Conservation (phyloP, 2,329 filamentous ascomycete genomes). For the Fusarium oligoseptatum region DNA sequence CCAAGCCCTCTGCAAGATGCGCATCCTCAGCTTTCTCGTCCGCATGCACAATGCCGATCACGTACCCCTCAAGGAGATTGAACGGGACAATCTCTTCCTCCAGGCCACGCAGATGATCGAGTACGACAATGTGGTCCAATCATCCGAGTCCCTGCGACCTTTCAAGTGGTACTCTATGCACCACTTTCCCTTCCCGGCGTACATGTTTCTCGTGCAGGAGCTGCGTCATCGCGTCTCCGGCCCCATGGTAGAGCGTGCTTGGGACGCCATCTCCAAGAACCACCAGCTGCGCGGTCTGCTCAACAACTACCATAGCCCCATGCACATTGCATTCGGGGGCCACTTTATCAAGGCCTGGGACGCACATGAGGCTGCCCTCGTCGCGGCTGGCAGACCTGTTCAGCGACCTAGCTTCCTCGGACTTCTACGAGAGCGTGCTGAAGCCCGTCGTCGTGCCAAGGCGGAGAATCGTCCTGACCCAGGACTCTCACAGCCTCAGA, state of each 20-base stretch:
- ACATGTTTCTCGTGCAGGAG: conserved; percentile 71
- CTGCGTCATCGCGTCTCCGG: conserved; percentile 65
- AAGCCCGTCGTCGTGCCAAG: conserved; percentile 50
- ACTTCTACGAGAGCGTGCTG: conserved; percentile 60
- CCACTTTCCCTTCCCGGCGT: conserved; percentile 72
- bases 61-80: conserved; percentile 56
- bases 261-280: conserved; percentile 68
- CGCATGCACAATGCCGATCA: conserved; percentile 59
- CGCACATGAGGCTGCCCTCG: conserved; percentile 64
- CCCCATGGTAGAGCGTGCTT: conserved; percentile 70
- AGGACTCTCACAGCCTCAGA: conserved; percentile 39
- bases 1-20: conserved; percentile 68
- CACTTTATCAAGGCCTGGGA: conserved; percentile 75
- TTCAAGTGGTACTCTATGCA: conserved; percentile 72
- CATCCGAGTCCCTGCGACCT: conserved; percentile 62
- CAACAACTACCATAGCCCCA: conserved; percentile 65
- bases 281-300: conserved; percentile 65
- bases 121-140: conserved; percentile 69
- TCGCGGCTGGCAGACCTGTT: conserved; percentile 58
- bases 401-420: conserved; percentile 62
- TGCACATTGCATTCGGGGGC: conserved; percentile 69
- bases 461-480: conserved; percentile 47
- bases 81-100: conserved; percentile 66
- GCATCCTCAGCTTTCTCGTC: conserved; percentile 66
- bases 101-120: conserved; percentile 71